A percentile compares a stretch with the other conserved stretches of the same genome.
Evolutionary conservation across 2,329 filamentous ascomycete species (phyloP).

Genomic region (Colletotrichum neosansevieriae): DNA sequence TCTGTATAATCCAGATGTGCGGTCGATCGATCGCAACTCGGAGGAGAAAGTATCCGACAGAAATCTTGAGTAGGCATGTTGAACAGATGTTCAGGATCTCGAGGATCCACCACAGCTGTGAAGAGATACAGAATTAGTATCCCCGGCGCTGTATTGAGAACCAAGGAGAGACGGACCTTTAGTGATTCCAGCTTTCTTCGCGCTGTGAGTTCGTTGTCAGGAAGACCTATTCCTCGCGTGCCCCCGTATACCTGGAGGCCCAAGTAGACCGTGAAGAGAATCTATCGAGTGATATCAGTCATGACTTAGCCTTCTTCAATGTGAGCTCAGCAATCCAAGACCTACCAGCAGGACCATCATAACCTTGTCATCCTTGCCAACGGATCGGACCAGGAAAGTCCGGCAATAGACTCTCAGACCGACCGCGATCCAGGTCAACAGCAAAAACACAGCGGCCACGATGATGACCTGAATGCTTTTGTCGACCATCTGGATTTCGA

Average conservation of each 20-base stretch:
- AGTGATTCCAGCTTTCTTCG: neutral
- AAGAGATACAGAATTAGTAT: no score
- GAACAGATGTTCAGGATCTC: conserved; percentile 55
- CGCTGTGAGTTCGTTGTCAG: neutral
- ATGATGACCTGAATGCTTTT: conserved; percentile 44
- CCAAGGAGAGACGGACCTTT: neutral
- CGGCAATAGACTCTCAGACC: conserved; percentile 49
- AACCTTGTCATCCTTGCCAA: conserved; percentile 50
- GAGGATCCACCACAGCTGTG: conserved; percentile 53
- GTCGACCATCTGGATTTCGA: conserved; percentile 27
- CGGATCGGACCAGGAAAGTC: conserved; percentile 47
- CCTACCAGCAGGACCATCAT: conserved; percentile 47
- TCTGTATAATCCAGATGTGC: conserved; percentile 52
- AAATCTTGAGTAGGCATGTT: conserved; percentile 51
- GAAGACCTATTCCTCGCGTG: conserved; percentile 6
- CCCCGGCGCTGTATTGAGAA: neutral
- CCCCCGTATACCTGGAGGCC: conserved; percentile 7
- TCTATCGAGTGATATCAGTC: neutral
- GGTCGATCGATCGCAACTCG: conserved; percentile 52
- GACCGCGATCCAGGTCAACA: conserved; percentile 49
- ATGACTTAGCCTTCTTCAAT: neutral
- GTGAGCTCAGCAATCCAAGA: neutral
- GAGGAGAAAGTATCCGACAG: conserved; percentile 56
- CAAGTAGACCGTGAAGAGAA: conserved; percentile 5
- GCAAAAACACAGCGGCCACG: conserved; percentile 47